These are phyloP conservation scores for Podospora tetraspora DNA, from an alignment of 495 filamentous ascomycete species.

Conservation along the genomic window DNA sequence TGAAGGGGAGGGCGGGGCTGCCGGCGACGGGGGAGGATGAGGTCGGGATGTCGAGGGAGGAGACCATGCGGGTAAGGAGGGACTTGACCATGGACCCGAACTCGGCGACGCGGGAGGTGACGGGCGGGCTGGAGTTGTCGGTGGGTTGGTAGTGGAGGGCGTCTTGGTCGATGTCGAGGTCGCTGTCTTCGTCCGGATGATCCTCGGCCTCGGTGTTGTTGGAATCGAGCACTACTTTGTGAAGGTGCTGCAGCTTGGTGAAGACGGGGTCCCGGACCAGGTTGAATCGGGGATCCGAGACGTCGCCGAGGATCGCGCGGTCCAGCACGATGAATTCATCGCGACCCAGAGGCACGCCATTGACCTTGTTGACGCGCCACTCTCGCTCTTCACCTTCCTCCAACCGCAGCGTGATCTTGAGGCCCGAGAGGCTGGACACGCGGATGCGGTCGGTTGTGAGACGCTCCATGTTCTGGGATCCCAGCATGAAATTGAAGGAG, in stretches of 20 bases:
- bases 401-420: conserved; percentile 74
- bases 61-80: conserved; percentile 31
- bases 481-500: conserved; percentile 52
- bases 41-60: conserved; percentile 25
- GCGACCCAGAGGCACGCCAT: conserved; percentile 73
- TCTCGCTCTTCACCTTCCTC: conserved; percentile 45
- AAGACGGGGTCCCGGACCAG: conserved; percentile 65
- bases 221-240: conserved; percentile 47
- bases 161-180: conserved; percentile 5
- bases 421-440: conserved; percentile 69
- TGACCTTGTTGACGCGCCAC: conserved; percentile 72
- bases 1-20: conserved; percentile 15
- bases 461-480: conserved; percentile 43
- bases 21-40: conserved; percentile 3
- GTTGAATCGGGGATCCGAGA: conserved; percentile 79
- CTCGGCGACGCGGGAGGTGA: conserved; percentile 13
- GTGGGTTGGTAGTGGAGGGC: background rate
- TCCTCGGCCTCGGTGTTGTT: conserved; percentile 19
- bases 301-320: conserved; percentile 67
- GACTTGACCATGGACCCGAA: conserved; percentile 34
- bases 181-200: conserved; percentile 13
- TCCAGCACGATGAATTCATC: conserved; percentile 85
- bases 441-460: conserved; percentile 62
- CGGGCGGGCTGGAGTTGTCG: background rate
- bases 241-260: conserved; percentile 56